Evolutionary conservation across 805 yeast genomes (phyloP).

Genomic region (Candida tallmaniae): DNA sequence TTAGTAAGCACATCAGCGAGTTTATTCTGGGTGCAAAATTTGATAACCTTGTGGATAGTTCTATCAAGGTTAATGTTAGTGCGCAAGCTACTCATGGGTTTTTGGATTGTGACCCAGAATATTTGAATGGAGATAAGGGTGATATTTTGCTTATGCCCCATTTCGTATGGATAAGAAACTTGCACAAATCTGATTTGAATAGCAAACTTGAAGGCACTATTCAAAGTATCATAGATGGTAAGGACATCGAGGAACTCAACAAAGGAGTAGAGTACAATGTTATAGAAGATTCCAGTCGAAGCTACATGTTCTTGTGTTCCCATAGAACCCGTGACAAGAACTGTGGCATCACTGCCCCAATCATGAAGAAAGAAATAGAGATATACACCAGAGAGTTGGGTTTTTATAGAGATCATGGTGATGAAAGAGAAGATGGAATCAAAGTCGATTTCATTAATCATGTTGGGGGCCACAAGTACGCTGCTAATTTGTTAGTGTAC

Average conservation of each 20-base stretch:
- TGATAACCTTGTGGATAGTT: conserved; percentile 9
- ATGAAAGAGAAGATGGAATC: conserved; percentile 71
- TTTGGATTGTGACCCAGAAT: conserved; percentile 6
- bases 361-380: conserved; percentile 77
- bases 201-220: conserved; percentile 10
- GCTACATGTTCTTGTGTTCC: conserved; percentile 75
- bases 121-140: conserved; percentile 27
- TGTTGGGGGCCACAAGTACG: conserved; percentile 94
- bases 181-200: conserved; percentile 40
- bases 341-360: conserved; percentile 93
- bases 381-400: conserved; percentile 65
- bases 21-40: conserved; percentile 20
- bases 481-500: conserved; percentile 83
- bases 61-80: conserved; percentile 49
- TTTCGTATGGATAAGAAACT: conserved; percentile 61
- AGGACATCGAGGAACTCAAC: not conserved
- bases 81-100: conserved; percentile 46
- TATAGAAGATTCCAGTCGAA: conserved; percentile 24
- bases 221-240: conserved; percentile 2
- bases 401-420: conserved; percentile 71
- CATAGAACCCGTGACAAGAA: conserved; percentile 88
- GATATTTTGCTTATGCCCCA: conserved; percentile 69
- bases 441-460: conserved; percentile 71
- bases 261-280: conserved; percentile 24
- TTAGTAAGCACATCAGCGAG: conserved; percentile 43